phyloP scores from a whole-genome alignment of 106 monocot genomes.

The Amphibolis antarctica region DNA sequence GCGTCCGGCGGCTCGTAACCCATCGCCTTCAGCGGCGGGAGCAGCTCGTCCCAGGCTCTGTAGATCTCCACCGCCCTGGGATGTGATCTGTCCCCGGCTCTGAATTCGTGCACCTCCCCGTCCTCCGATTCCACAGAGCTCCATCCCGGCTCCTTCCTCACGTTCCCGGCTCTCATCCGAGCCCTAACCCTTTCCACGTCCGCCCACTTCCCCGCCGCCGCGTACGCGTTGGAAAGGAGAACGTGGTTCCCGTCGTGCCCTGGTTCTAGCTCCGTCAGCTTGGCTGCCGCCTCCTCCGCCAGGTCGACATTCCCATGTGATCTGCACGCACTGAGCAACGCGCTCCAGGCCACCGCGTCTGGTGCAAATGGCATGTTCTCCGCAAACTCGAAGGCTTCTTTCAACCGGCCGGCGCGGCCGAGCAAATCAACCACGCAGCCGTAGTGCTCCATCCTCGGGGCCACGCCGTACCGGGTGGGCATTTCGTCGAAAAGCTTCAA shows the following conservation, averaged over 20 bases:
- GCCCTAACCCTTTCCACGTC: slow-evolving; percentile 34
- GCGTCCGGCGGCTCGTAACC: slow-evolving; percentile 20
- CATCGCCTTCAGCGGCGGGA: slow-evolving; percentile 9
- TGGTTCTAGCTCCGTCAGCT: slow-evolving; percentile 25
- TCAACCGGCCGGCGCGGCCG: slow-evolving; percentile 38
- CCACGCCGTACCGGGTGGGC: slow-evolving; percentile 14
- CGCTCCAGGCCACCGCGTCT: slow-evolving; percentile 49
- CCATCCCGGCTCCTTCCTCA: slow-evolving; percentile 48
- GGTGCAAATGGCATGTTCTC: slow-evolving; percentile 51
- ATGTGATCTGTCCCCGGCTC: slow-evolving; percentile 31
- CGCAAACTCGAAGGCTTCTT: slow-evolving; percentile 35
- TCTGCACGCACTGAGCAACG: slow-evolving; percentile 49
- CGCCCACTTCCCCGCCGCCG: slow-evolving; percentile 25
- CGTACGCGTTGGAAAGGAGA: slow-evolving; percentile 60
- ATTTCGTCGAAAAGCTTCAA: slow-evolving; percentile 30
- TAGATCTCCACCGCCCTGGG: slow-evolving; percentile 14
- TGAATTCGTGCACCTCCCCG: slow-evolving; percentile 57
- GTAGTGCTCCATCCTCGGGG: slow-evolving; percentile 42
- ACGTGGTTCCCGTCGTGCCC: slow-evolving; percentile 50
- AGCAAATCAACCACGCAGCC: slow-evolving; percentile 63
- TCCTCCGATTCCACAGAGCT: slow-evolving; percentile 48
- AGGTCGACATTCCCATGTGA: slow-evolving; percentile 29
- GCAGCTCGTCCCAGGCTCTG: slow-evolving; percentile 18
- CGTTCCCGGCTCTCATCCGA: slow-evolving; percentile 27
- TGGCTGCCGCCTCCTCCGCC: slow-evolving; percentile 37